Evolutionary conservation across 2,329 filamentous ascomycete species (phyloP), one percentile per base, ranked within the genome.

Genomic region (Neospermospora avenae): DNA sequence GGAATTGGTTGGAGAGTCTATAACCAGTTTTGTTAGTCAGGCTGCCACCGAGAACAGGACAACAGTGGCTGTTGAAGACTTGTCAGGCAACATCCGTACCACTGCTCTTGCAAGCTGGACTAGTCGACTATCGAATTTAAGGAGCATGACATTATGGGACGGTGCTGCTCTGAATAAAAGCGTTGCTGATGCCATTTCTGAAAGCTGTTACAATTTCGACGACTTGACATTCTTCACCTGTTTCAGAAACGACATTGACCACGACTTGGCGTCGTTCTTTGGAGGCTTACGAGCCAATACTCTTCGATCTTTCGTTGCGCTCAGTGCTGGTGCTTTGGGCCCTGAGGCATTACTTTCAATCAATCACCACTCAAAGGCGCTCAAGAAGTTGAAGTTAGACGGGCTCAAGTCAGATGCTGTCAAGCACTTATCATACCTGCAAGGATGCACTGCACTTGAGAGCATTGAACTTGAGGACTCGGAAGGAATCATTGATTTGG

Each of bases 161-260:
- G 87, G 86, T 3, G 80, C 78, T 41, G 79, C 82, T 10, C 77
- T 91, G 1, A 80, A 78, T 42, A 75, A 81, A 54, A 78, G 82
- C 58, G 77, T 80, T 1, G 80, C 81, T 34, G 74, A 75, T 13
- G 78, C 82, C 3, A 81, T 91, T 51, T 76, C 78, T 24, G 70
- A 78, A 24, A 76, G 81, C 65, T 91, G 87, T 65, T 83, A 83
- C 1, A 74, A 80, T 8, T 87, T 91, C 66, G 78, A 78, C 45
- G 79, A 82, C 41, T 72, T 91, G 22, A 82, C 78, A 25, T 83
- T 88, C 58, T 86, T 80, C 63, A 76, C 67, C 34, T 77, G 74
- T 59, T 49, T 55, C 5, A 59, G 55, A 24, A 55, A 65, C 20
- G 57, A 65, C 51, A 65, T 66, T 16, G 87, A 90, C 61, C 73